Conservation (phyloP, 176 grass and related monocot genomes). For the Typha latifolia region DNA sequence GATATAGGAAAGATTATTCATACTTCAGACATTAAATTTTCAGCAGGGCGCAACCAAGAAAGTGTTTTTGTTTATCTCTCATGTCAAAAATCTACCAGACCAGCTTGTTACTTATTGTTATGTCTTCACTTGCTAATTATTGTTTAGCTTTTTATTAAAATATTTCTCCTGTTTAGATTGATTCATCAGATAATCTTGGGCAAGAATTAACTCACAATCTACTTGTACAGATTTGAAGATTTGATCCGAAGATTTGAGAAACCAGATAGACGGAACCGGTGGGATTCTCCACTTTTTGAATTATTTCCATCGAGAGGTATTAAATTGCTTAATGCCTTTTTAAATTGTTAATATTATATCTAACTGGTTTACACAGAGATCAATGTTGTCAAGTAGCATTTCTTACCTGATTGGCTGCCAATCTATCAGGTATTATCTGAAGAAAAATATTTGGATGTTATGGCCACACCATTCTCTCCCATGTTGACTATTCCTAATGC, state of each 20-base stretch:
- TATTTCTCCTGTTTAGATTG: background rate
- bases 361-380: background rate
- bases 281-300: conserved; percentile 97
- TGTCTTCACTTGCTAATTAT: background rate
- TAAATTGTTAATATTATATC: background rate
- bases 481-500: too few species aligned
- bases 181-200: background rate
- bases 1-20: background rate
- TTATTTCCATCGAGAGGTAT: conserved; percentile 79
- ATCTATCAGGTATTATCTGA: background rate
- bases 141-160: background rate
- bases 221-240: conserved; percentile 77
- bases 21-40: too few species aligned
- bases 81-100: background rate
- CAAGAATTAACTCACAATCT: background rate
- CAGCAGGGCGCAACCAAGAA: too few species aligned
- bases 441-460: background rate
- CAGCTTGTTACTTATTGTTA: background rate
- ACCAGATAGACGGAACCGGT: conserved; percentile 71
- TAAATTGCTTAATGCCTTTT: background rate
- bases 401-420: background rate
- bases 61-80: background rate
- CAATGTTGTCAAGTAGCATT: background rate
- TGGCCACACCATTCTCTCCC: too few species aligned
- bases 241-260: conserved; percentile 75